Base-by-base conservation (phyloP, 805 yeast species). In the Candida insectorum region DNA sequence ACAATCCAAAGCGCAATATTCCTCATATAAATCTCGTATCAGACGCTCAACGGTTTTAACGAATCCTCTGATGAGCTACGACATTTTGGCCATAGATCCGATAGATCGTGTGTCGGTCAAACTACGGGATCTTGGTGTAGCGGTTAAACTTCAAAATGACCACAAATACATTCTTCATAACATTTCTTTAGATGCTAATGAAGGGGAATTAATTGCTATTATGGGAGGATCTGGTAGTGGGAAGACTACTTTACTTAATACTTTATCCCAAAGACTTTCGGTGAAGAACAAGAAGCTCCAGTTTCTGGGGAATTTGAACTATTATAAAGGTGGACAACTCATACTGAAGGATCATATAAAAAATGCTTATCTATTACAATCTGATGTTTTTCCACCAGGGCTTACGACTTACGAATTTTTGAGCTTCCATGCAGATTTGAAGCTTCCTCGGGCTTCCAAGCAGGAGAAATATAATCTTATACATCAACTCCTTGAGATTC, bases 141-240 rank as follows among this genome's bases (percentile, higher is more conserved):
- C 42, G 2, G 47, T 51, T 5, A 45, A 44, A 17, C 15, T 24
- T 26, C 22, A 18, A 14, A 24, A 30, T 24, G 18, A 22, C 16
- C n/a, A 23, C 14, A 27, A 20, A 17, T 32, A 39, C 24, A 61
- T 65, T 17, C 43, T 65, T 17, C 52, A 65, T 34, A 50, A 75
- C 17, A 62, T 85, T 29, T 75, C 84, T 2, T 69, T 84, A 39
- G 77, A 76, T 31, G 62, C 84, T 8, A 72, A 75, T 0, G 54
- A 73, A 10, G 84, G 85, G 12, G 64, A 81, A 7, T 56, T 87
- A 24, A 69, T 86, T 56, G 94, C 94, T 5, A 82, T 86, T 7
- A 72, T 87, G 63, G 96, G 95, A 2, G 91, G 95, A 0, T 81
- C 89, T 0, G 95, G 95, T 0, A 77, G 87, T 3, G 95, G 95